Evolutionary conservation across 371 early-diverging fungal species (phyloP).

Genomic region (Capniomyces stellatus): DNA sequence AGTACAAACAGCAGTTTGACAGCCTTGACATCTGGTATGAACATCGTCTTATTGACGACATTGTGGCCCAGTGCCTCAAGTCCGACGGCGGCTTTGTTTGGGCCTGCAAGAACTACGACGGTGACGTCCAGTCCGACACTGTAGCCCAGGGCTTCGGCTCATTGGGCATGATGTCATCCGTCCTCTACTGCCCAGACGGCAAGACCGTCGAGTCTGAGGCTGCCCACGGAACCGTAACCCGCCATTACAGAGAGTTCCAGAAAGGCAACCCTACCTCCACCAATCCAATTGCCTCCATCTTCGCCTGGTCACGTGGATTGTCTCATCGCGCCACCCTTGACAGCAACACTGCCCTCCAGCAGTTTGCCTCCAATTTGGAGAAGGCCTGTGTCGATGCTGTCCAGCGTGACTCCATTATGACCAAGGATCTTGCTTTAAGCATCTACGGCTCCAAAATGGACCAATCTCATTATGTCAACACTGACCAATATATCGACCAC

Average conservation of each 20-base stretch:
- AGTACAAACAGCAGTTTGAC: slow-evolving; percentile 49
- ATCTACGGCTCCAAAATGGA: slow-evolving; percentile 67
- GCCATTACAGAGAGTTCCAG: slow-evolving; percentile 93
- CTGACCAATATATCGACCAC: slow-evolving; percentile 57
- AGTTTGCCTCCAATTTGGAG: slow-evolving; percentile 69
- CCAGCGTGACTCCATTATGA: slow-evolving; percentile 70
- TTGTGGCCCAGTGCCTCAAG: slow-evolving; percentile 95
- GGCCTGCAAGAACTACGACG: slow-evolving; percentile 94
- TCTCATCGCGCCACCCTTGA: slow-evolving; percentile 90
- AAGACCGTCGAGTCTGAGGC: slow-evolving; percentile 91
- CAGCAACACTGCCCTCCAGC: slow-evolving; percentile 45
- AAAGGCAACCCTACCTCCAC: slow-evolving; percentile 79
- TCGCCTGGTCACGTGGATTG: slow-evolving; percentile 94
- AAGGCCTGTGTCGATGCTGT: slow-evolving; percentile 77
- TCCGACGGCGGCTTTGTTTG: slow-evolving; percentile 87
- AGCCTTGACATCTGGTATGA: slow-evolving; percentile 81
- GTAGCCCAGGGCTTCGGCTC: slow-evolving; percentile 88
- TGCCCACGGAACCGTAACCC: slow-evolving; percentile 94
- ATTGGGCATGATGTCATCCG: slow-evolving; percentile 89
- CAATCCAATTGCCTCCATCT: slow-evolving; percentile 94
- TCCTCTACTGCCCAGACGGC: slow-evolving; percentile 85
- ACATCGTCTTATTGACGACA: slow-evolving; percentile 93
- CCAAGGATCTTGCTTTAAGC: slow-evolving; percentile 89
- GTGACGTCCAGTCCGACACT: slow-evolving; percentile 87
- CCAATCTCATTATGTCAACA: slow-evolving; percentile 52